Conservation (phyloP, 2,329 filamentous ascomycete genomes). For the Immersiporthe knoxdaviesiana region DNA sequence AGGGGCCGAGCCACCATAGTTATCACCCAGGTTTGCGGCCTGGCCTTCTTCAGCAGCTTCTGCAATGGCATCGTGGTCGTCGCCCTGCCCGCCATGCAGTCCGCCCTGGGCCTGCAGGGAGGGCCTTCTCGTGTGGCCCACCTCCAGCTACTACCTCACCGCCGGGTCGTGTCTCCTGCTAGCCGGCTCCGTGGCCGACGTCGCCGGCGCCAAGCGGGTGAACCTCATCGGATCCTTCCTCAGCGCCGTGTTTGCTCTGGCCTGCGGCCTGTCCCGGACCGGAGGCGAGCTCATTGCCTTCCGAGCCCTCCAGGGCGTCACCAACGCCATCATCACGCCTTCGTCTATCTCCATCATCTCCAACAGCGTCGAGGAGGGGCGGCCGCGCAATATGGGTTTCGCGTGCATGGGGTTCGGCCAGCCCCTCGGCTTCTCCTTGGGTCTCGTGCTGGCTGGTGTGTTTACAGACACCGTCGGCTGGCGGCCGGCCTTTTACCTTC, state of each 20-base stretch:
- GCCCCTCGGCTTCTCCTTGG: conserved; percentile 54
- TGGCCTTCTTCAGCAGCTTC: conserved; percentile 37
- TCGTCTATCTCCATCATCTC: conserved; percentile 43
- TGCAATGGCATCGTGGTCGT: conserved; percentile 43
- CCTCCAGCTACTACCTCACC: conserved; percentile 42
- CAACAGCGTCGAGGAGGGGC: conserved; percentile 37
- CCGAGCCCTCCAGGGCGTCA: conserved; percentile 46
- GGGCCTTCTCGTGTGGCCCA: conserved; percentile 45
- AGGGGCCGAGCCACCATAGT: conserved; percentile 13
- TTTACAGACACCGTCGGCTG: conserved; percentile 52
- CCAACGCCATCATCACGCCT: conserved; percentile 41
- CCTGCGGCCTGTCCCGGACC: conserved; percentile 36
- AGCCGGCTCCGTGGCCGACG: conserved; percentile 45
- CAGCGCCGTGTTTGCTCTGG: conserved; percentile 39
- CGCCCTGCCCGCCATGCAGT: conserved; percentile 45
- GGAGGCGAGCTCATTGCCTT: conserved; percentile 43
- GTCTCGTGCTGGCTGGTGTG: conserved; percentile 53
- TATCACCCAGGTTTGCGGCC: conserved; percentile 31
- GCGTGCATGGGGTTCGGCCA: conserved; percentile 49
- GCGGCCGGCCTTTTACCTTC: conserved; percentile 51
- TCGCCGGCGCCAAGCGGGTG: conserved; percentile 40
- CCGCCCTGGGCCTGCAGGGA: conserved; percentile 40
- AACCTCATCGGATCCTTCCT: conserved; percentile 41
- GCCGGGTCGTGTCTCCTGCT: conserved; percentile 43
- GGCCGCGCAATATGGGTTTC: conserved; percentile 46